Evolutionary conservation across 164 flowering plant species (phyloP).

Genomic region (grape (Vitis vinifera)): DNA sequence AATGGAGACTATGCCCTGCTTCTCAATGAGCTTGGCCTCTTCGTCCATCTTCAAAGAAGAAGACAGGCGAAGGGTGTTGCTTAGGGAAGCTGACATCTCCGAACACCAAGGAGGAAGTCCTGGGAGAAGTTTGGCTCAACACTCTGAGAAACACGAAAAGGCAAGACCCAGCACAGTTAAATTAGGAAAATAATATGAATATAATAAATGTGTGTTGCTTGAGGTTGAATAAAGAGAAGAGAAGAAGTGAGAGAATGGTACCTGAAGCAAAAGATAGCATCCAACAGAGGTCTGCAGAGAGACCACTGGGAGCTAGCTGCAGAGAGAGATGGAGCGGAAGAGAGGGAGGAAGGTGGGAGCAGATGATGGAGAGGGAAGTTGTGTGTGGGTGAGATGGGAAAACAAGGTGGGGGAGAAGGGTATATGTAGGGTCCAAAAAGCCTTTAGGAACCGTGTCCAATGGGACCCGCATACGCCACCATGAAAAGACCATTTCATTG

Average conservation of each 20-base stretch:
- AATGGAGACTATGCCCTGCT: slow-evolving; percentile 54
- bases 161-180: too few relatives aligned
- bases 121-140: too few relatives aligned
- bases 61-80: slow-evolving; percentile 19
- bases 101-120: neutral
- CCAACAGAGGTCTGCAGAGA: slow-evolving; percentile 25
- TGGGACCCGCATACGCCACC: slow-evolving; percentile 37
- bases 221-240: too few relatives aligned
- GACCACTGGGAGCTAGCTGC: slow-evolving; percentile 23
- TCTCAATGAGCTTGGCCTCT: slow-evolving; percentile 20
- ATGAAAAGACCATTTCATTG: slow-evolving; percentile 12
- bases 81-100: slow-evolving; percentile 28
- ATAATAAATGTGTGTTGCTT: too few relatives aligned
- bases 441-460: slow-evolving; percentile 28
- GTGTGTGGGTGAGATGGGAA: slow-evolving; percentile 22
- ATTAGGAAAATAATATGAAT: too few relatives aligned
- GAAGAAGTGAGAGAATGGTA: too few relatives aligned
- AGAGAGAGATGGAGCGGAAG: neutral
- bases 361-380: neutral
- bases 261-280: slow-evolving; percentile 9
- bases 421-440: slow-evolving; percentile 44
- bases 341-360: neutral
- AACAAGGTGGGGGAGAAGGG: slow-evolving; percentile 18
- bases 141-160: too few relatives aligned
- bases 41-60: slow-evolving; percentile 22